Evolutionary conservation across 2,329 filamentous ascomycete species (phyloP), one percentile per base, ranked within the genome.

Genomic region (Trichoderma asperellum): DNA sequence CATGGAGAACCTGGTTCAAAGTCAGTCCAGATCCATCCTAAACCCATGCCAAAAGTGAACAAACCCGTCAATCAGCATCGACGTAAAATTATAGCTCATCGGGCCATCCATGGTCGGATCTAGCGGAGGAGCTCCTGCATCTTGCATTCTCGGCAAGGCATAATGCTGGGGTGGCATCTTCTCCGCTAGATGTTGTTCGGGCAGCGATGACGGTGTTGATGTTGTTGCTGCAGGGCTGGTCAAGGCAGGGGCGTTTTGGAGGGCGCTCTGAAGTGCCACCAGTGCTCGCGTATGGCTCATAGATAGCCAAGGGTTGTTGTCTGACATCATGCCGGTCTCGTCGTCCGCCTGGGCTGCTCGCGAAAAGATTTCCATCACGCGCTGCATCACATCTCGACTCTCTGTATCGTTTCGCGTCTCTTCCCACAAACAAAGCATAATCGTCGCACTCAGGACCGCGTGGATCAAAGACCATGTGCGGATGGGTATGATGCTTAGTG

Each of bases 401-500:
- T 68, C 67, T 1, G 61, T 47, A n/a, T 68, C 67, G 34, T 16
- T 7, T 47, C 67, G 59, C 21, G 67, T 68, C 24, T 63, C 67
- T 16, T 68, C 67, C 67, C 67, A 68, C 21, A 64, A 16, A n/a
- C 57, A 68, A 34, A 68, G 67, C 11, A 68, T 49, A 27, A 68
- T 68, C 1, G 67, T 68, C 49, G 67, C 58, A 16, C 67, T 47
- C 11, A 68, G 21, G 14, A 63, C 67, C 3, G 58, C 29, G 24
- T 68, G 67, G 8, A 64, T 68, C 24, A 68, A n/a, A 18, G 67
- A 64, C 67, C 67, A 68, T 18, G 67, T 68, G 4, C 67, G 67
- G 8, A 68, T 64, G 29, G 67, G 67, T n/a, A 68, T 63, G 8
- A 64, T 63, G 16, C 67, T 68, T 7, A 68, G 24, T 1, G 43